These are phyloP conservation scores for Penicillium sp. DNA, from an alignment of 2,329 filamentous ascomycete species.

Conservation along the genomic window DNA sequence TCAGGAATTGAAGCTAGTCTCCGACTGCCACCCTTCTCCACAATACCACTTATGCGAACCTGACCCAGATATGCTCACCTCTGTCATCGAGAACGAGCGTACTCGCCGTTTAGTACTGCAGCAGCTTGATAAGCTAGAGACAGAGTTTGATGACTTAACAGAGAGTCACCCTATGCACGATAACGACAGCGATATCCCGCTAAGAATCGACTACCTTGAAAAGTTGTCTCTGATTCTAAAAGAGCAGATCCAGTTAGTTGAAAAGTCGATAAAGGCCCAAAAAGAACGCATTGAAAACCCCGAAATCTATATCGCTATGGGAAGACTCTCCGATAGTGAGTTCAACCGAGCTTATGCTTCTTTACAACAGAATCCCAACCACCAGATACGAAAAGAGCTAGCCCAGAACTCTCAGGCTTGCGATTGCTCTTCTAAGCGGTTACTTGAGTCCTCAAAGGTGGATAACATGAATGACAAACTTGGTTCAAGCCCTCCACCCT, in stretches of 20 bases:
- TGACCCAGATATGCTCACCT: slow-evolving; percentile 6
- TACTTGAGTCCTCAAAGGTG: neutral
- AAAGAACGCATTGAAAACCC: neutral
- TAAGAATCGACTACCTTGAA: neutral
- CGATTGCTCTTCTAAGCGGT: neutral
- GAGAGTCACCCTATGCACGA: neutral
- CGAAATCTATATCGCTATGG: neutral
- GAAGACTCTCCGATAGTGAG: neutral
- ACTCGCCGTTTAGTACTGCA: neutral
- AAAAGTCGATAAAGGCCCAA: neutral
- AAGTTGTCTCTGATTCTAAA: neutral
- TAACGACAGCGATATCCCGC: neutral
- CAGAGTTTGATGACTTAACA: neutral
- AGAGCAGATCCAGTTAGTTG: neutral
- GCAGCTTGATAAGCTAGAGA: neutral
- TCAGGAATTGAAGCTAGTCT: slow-evolving; percentile 8
- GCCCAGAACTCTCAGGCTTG: neutral
- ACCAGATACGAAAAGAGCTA: neutral
- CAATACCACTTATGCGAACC: slow-evolving; percentile 4
- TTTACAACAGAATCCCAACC: neutral
- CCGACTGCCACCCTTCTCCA: slow-evolving; percentile 5
- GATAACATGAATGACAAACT: slow-evolving; percentile 2
- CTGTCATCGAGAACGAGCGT: slow-evolving; percentile 10
- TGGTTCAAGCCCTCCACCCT: neutral
- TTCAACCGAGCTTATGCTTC: neutral